Evolutionary conservation across 1,139 yeast genomes (phyloP).

Genomic region (Pichia norvegensis): DNA sequence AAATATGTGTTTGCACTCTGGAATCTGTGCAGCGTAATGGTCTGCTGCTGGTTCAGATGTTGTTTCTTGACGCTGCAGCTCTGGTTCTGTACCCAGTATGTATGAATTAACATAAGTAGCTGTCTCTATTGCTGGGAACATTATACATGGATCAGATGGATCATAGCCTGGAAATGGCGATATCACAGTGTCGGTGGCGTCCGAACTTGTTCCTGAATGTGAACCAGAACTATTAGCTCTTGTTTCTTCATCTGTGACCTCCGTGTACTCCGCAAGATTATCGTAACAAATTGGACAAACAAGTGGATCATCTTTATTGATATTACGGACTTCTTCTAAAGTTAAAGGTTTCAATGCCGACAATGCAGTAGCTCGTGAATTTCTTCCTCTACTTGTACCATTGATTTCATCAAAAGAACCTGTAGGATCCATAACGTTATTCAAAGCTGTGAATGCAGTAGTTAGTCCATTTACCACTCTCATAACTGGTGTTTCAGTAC

Average conservation of each 20-base stretch:
- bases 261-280: conserved; percentile 16
- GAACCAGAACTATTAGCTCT: neutral
- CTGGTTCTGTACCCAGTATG: neutral
- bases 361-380: neutral
- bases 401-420: neutral
- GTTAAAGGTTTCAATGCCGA: conserved; percentile 8
- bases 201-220: neutral
- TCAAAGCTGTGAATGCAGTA: neutral
- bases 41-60: neutral
- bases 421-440: neutral
- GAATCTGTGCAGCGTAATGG: conserved; percentile 26
- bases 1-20: conserved; percentile 27
- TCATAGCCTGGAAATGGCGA: conserved; percentile 14
- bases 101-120: conserved; percentile 12
- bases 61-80: neutral
- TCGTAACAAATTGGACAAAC: conserved; percentile 26
- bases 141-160: conserved; percentile 19
- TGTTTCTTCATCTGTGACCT: neutral
- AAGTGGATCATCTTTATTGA: conserved; percentile 6
- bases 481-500: neutral
- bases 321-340: conserved; percentile 12
- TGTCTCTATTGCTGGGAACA: conserved; percentile 22
- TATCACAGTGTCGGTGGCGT: neutral
- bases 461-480: neutral
- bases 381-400: neutral